Conservation (phyloP, 164 flowering plant species). For the Paratinospora sagittata region DNA sequence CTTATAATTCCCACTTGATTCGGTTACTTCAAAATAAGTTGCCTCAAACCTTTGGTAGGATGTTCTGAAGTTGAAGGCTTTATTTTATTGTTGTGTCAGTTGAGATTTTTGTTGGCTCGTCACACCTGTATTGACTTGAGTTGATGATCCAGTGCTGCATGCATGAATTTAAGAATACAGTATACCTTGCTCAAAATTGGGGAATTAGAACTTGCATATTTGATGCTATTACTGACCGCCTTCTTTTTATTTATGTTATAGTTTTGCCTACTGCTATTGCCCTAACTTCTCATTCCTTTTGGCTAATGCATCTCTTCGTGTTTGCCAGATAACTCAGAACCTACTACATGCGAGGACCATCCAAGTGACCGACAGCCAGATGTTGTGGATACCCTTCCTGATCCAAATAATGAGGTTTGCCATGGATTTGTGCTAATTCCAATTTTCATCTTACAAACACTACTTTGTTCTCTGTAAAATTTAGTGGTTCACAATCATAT, state of each 20-base stretch:
- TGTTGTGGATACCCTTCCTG: conserved; percentile 8
- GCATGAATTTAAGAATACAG: neutral
- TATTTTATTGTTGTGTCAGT: neutral
- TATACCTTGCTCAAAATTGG: neutral
- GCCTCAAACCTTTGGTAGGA: neutral
- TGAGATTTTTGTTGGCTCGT: neutral
- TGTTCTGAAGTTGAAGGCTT: neutral
- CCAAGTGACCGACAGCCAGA: conserved; percentile 13
- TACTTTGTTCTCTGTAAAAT: too few species aligned
- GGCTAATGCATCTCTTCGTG: neutral
- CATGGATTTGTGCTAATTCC: neutral
- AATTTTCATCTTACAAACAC: neutral
- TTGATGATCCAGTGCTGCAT: neutral
- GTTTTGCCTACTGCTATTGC: neutral
- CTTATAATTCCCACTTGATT: neutral
- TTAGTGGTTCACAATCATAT: too few species aligned
- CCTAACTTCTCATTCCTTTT: neutral
- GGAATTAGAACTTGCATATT: neutral
- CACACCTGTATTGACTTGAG: neutral
- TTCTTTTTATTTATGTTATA: neutral
- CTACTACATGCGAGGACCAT: conserved; percentile 14
- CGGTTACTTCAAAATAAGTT: neutral
- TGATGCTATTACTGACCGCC: neutral
- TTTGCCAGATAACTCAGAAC: conserved; percentile 25
- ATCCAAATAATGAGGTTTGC: conserved; percentile 24